Evolutionary conservation across 2,329 filamentous ascomycete species (phyloP), one percentile per base, ranked within the genome.

Genomic region (Paraphoma sp.): DNA sequence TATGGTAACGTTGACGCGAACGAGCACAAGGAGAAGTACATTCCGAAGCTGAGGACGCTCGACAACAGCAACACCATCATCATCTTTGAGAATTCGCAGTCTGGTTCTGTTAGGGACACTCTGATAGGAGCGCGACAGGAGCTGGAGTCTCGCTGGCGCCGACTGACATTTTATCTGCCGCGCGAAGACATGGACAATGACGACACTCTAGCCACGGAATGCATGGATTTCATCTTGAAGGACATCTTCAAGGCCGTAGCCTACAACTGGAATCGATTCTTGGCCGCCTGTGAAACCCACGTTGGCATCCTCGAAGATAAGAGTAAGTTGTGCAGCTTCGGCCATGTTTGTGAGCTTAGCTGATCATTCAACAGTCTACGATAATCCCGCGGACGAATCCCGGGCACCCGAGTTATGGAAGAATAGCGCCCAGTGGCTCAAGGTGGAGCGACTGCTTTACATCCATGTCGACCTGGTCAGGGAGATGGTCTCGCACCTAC

Each of bases 331-430:
- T 10, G n/a, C 9, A 12, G 9, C 10, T 16, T 79, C 82, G 63
- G 80, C 82, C 63, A 81, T 80, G 56, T 33, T n/a, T 45, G 14
- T 45, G 2, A 3, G n/a, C 9, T 14, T 36, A 31, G 9, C 45
- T 57, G 38, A 54, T 16, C 1, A 28, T 48, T 4, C 11, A 23
- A 3, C 4, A 64, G 80, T 85, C 49, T 85, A 83, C 54, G 83
- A 84, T 31, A 80, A 81, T 33, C 83, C 83, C 0, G 82, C 82
- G 3, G 82, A 85, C 49, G 82, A 84, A 59, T 80, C 77, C 9
- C 75, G 82, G 1, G 82, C 82, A 0, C 81, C 81, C 1, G 82
- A 84, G 56, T 70, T 84, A 7, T 85, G 82, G 81, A 76, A 73
- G 11, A 83, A 84, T 60, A 80, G 80, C 23, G 79, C 76, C 14